phyloP scores from a whole-genome alignment of 2,329 filamentous ascomycete species.

The Rasamsonia emersonii region DNA sequence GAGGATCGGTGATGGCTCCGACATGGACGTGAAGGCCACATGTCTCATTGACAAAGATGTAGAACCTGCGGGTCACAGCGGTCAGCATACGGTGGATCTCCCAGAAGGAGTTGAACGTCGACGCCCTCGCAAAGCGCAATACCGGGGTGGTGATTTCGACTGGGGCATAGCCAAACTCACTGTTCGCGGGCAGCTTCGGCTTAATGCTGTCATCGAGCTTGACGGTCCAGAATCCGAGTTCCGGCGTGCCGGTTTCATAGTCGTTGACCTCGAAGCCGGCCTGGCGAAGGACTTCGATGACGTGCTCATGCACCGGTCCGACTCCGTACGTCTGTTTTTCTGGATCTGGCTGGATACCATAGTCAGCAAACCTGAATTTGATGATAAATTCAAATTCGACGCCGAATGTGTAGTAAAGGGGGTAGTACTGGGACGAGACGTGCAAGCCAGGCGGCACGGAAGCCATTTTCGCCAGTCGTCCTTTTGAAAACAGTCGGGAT shows the following conservation, averaged over 20 bases:
- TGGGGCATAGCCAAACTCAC: constrained; percentile 7
- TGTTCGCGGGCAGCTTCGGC: constrained; percentile 3
- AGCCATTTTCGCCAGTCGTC: no score
- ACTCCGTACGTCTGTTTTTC: constrained; percentile 1
- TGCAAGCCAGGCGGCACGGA: no score
- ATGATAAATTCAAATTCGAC: constrained; percentile 13
- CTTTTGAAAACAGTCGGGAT: no score
- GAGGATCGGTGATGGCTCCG: constrained; percentile 10
- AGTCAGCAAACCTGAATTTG: constrained; percentile 6
- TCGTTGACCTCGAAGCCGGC: constrained; percentile 9
- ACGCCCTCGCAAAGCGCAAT: constrained; percentile 3
- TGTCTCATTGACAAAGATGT: constrained; percentile 13
- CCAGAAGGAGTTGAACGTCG: no score
- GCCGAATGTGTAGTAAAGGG: constrained; percentile 8
- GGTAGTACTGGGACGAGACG: no score
- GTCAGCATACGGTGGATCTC: constrained; percentile 9
- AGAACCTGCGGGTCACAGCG: constrained; percentile 9
- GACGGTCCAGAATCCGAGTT: constrained; percentile 8
- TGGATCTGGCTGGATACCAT: not conserved
- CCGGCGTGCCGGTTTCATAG: not conserved
- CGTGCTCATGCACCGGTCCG: constrained; percentile 9
- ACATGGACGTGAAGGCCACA: constrained; percentile 20
- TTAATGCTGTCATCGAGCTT: constrained; percentile 4
- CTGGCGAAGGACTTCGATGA: constrained; percentile 6
- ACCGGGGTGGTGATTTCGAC: constrained; percentile 10